Conservation (phyloP, 108 stramenopile species). For the Mediolabrus comicus region DNA sequence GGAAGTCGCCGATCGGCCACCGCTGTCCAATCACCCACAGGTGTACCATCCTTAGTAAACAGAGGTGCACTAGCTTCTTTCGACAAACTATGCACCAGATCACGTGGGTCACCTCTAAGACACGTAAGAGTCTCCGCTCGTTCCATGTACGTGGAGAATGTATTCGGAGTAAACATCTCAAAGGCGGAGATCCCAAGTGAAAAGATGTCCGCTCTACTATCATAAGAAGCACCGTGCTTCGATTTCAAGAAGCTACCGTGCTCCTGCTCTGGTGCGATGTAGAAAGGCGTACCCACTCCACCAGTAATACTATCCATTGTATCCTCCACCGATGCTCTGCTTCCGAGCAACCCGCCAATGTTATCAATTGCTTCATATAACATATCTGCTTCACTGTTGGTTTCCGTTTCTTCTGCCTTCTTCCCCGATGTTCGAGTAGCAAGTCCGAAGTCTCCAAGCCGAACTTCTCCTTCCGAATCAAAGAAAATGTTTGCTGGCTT, state of each 20-base stretch:
- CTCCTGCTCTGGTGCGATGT: constrained; percentile 76
- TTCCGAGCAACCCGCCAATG: constrained; percentile 46
- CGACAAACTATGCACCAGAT: constrained; percentile 12
- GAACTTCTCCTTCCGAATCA: constrained; percentile 48
- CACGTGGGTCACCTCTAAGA: constrained; percentile 50
- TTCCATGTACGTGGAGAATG: constrained; percentile 69
- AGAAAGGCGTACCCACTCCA: constrained; percentile 81
- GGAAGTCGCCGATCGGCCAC: constrained; percentile 55
- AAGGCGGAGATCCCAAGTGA: constrained; percentile 74
- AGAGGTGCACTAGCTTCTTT: constrained; percentile 35
- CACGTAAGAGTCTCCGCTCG: constrained; percentile 52
- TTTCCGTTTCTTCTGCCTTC: constrained; percentile 9
- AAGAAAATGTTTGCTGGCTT: constrained; percentile 35
- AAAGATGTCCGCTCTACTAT: constrained; percentile 82
- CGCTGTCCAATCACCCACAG: constrained; percentile 33
- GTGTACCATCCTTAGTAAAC: constrained; percentile 18
- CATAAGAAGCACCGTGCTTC: constrained; percentile 52
- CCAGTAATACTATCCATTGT: constrained; percentile 69
- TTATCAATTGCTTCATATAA: constrained; percentile 63
- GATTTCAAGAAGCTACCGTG: constrained; percentile 24
- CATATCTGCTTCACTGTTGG: constrained; percentile 37
- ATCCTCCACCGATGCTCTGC: background rate
- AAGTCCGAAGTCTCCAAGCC: constrained; percentile 79
- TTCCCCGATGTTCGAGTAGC: constrained; percentile 47
- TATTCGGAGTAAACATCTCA: constrained; percentile 67